Conservation (phyloP, 192 early-diverging fungal species). For the Gaertneriomyces sp. region DNA sequence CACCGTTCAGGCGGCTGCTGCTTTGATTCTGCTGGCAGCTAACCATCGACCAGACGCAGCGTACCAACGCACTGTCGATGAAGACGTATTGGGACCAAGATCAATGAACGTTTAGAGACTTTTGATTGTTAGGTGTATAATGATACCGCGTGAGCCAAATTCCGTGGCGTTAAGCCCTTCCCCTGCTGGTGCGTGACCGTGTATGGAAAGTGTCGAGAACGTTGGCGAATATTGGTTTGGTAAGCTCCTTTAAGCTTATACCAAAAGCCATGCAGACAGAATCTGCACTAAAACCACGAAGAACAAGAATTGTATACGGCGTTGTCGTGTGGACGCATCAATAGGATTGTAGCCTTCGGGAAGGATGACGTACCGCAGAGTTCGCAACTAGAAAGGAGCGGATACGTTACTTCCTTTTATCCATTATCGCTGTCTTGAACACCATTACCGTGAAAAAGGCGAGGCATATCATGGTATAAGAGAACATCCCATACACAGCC, state of each 20-base stretch:
- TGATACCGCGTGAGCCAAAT: too few species aligned
- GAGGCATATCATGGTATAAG: constrained; percentile 71
- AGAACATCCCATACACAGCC: constrained; percentile 64
- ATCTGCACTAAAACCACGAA: constrained; percentile 78
- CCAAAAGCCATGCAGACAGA: constrained; percentile 76
- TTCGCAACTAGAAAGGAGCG: constrained; percentile 32
- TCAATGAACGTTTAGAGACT: too few species aligned
- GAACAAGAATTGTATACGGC: constrained; percentile 85
- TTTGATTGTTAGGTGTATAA: too few species aligned
- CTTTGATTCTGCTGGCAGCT: too few species aligned
- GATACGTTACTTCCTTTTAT: background rate
- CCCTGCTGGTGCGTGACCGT: too few species aligned
- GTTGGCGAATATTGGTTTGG: too few species aligned
- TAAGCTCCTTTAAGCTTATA: constrained; percentile 8
- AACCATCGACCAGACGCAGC: too few species aligned
- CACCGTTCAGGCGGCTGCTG: too few species aligned
- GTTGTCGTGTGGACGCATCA: constrained; percentile 61
- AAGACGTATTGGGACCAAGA: too few species aligned
- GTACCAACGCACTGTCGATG: too few species aligned
- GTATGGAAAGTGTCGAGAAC: too few species aligned
- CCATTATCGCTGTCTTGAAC: background rate
- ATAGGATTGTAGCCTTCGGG: constrained; percentile 43
- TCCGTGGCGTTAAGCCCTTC: too few species aligned
- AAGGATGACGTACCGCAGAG: constrained; percentile 47
- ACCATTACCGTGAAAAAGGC: constrained; percentile 83